Evolutionary conservation across 495 filamentous ascomycete species (phyloP).

Genomic region (Aspergillus avenaceus): DNA sequence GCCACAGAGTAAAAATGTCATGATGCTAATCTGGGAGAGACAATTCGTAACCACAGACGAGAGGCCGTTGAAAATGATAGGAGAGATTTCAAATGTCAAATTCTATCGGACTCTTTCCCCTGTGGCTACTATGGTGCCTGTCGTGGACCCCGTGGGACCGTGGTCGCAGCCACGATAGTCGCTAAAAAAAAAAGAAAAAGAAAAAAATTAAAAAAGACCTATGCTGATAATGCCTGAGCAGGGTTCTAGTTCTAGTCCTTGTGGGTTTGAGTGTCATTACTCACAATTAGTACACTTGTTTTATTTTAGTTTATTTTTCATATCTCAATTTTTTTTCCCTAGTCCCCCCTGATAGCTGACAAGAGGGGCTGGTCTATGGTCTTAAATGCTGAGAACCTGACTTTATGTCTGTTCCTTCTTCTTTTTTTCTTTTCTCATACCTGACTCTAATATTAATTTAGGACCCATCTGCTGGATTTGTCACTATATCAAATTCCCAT

Average conservation of each 20-base stretch:
- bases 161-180: conserved; percentile 16
- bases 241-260: conserved; percentile 11
- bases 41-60: too few relatives aligned
- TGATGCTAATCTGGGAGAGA: not conserved
- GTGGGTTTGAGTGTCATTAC: conserved; percentile 13
- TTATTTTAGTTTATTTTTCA: conserved; percentile 2
- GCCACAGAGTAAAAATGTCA: not conserved
- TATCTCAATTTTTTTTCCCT: not conserved
- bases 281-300: not conserved
- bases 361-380: not conserved
- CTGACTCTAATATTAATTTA: not conserved
- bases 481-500: conserved; percentile 6
- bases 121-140: conserved; percentile 14
- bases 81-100: not conserved
- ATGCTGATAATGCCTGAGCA: conserved; percentile 5
- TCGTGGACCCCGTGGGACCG: conserved; percentile 19
- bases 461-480: conserved; percentile 8
- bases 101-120: conserved; percentile 1
- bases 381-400: not conserved
- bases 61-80: not conserved
- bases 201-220: conserved; percentile 1
- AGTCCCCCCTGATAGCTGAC: not conserved
- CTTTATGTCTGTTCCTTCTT: not conserved
- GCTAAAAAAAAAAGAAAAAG: not conserved
- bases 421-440: not conserved